Evolutionary conservation across 768 basidiomycete genomes (phyloP), one percentile per base, ranked within the genome.

Genomic region (Mycena indigotica): DNA sequence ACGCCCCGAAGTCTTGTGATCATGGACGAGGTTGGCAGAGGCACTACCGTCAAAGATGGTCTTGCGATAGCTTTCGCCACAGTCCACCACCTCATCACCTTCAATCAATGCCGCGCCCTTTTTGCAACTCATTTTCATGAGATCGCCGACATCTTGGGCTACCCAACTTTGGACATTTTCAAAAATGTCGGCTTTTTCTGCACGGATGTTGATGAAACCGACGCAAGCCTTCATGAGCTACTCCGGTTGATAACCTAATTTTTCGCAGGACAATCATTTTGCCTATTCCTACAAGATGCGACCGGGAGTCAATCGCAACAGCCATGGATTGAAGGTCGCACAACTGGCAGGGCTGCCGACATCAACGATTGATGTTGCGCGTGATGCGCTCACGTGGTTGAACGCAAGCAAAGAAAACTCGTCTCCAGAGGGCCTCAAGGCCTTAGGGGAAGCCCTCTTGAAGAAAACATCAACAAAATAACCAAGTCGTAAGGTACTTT

Each of bases 71-170:
- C 97, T 17, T 98, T 93, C 67, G 91, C 93, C 5, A 86, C 93
- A 2, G 79, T 95, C 29, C 88, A 95, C 65, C 88, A 98, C 70
- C 80, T 98, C 19, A 73, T 85, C 35, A 74, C 82, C 30, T 80
- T 82, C 28, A 92, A 91, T 65, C 74, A 77, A 51, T 93, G 90
- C 67, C 84, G 94, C 17, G 81, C 92, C n/a, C 76, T 99, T 28
- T 99, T 98, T 67, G 96, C 96, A 5, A 99, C 96, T n/a, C 96
- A 99, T 73, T 98, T 97, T 68, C 95, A 98, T 70, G 95, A 98
- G 68, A 74, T 98, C 21, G 87, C 90, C 1, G 86, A 91, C 58
- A 86, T 98, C 82, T 77, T 98, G 19, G 86, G 88, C 0, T 85
- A 85, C 65, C 70, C 74, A 28, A 69, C 80, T 23, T 71, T 77